Conservation (phyloP, 2,329 filamentous ascomycete species). For the Aspergillus chevalieri region DNA sequence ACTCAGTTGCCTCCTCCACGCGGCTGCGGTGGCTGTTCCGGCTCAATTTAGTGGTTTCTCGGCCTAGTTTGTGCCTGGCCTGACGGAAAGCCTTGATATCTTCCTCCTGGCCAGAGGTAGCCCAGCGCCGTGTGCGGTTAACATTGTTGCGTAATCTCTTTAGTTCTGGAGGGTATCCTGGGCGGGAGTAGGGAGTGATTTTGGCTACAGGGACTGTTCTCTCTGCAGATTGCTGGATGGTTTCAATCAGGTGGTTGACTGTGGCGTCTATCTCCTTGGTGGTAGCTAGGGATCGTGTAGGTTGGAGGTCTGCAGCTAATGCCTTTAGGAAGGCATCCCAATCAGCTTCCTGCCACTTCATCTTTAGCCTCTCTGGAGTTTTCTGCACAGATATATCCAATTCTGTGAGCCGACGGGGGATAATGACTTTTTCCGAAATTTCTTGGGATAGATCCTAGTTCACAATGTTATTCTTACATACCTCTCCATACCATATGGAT, state of each 20-base stretch:
- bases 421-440: too few species aligned
- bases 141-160: not conserved
- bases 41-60: not conserved
- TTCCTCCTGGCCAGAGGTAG: not conserved
- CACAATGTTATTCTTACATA: too few species aligned
- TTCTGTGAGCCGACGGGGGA: too few species aligned
- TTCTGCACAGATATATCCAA: not conserved
- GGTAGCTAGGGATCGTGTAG: not conserved
- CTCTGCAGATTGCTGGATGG: not conserved
- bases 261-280: not conserved
- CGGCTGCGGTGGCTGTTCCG: not conserved
- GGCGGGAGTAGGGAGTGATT: not conserved
- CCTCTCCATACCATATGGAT: too few species aligned
- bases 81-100: not conserved
- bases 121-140: not conserved
- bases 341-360: slow-evolving; percentile 1
- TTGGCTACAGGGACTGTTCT: not conserved
- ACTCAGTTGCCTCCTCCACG: not conserved
- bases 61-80: not conserved
- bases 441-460: too few species aligned
- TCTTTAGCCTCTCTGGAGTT: not conserved
- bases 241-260: not conserved
- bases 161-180: not conserved
- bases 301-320: not conserved
- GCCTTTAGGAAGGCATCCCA: not conserved